phyloP scores from a whole-genome alignment of 441 rosid genomes.

The Raphanus hybrid region DNA sequence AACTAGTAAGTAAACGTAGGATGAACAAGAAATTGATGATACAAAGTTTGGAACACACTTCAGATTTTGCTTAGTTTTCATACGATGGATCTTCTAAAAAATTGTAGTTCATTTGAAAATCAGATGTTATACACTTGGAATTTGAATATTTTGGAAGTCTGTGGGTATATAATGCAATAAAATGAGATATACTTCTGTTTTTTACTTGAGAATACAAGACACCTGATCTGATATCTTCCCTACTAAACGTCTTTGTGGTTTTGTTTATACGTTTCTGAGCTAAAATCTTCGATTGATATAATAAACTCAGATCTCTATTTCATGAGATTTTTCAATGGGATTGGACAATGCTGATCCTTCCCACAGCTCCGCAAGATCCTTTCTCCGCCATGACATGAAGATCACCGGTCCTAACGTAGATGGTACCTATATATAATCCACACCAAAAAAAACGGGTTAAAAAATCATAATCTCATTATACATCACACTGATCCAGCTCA shows the following conservation, averaged over 20 bases:
- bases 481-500: background rate
- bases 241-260: too few species aligned
- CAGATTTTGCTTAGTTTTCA: background rate
- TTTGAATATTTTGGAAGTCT: constrained; percentile 1
- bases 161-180: background rate
- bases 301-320: constrained; percentile 62
- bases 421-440: constrained; percentile 64
- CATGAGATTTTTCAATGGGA: constrained; percentile 62
- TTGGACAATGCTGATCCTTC: constrained; percentile 66
- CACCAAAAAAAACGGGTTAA: background rate
- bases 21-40: background rate
- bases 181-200: constrained; percentile 17
- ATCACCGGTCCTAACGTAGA: constrained; percentile 91
- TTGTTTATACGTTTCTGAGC: too few species aligned
- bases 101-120: background rate
- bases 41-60: background rate
- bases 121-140: background rate
- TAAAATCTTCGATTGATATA: too few species aligned
- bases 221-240: background rate
- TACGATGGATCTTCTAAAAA: background rate
- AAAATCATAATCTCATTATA: constrained; percentile 7
- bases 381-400: constrained; percentile 75
- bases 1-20: background rate
- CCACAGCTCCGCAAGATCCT: constrained; percentile 86
- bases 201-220: constrained; percentile 29